A percentile compares a stretch with the other conserved stretches of the same genome.
phyloP scores from a whole-genome alignment of 768 basidiomycete species.

The Suillus fuscotomentosus region DNA sequence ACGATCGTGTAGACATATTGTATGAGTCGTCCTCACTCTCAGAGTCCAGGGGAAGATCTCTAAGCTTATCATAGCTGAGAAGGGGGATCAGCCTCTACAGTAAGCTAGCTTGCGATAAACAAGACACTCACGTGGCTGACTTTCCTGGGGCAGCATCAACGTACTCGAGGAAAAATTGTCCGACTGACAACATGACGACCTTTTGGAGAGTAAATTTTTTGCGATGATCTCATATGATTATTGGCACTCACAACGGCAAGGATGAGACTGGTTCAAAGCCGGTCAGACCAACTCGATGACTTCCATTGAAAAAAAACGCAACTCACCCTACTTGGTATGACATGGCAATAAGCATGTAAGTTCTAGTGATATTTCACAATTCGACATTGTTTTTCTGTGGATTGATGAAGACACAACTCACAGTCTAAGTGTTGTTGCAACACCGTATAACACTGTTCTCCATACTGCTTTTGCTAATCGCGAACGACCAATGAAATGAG shows the following conservation, averaged over 20 bases:
- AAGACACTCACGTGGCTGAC: not conserved
- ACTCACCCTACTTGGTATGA: conserved; percentile 68
- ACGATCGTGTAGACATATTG: conserved; percentile 5
- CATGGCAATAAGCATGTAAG: conserved; percentile 76
- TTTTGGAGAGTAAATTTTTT: conserved; percentile 19
- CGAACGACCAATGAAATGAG: conserved; percentile 39
- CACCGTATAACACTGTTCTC: conserved; percentile 54
- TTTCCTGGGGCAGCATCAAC: conserved; percentile 12
- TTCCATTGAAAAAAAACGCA: not conserved
- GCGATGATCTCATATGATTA: not conserved
- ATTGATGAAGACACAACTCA: conserved; percentile 32
- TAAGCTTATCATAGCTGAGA: conserved; percentile 14
- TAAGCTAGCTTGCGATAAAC: not conserved
- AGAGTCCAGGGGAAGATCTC: conserved; percentile 23
- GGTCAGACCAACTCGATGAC: not conserved
- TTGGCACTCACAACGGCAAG: conserved; percentile 1
- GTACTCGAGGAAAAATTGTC: conserved; percentile 56
- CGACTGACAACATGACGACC: conserved; percentile 55
- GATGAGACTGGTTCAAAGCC: conserved; percentile 1
- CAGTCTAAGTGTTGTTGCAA: conserved; percentile 61
- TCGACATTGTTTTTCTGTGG: not conserved
- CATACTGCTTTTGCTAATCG: conserved; percentile 48
- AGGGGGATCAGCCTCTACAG: not conserved
- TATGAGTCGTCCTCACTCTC: conserved; percentile 3
- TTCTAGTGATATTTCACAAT: conserved; percentile 32